Conservation (phyloP, 495 filamentous ascomycete genomes). For the Hypoxylon fuscum region DNA sequence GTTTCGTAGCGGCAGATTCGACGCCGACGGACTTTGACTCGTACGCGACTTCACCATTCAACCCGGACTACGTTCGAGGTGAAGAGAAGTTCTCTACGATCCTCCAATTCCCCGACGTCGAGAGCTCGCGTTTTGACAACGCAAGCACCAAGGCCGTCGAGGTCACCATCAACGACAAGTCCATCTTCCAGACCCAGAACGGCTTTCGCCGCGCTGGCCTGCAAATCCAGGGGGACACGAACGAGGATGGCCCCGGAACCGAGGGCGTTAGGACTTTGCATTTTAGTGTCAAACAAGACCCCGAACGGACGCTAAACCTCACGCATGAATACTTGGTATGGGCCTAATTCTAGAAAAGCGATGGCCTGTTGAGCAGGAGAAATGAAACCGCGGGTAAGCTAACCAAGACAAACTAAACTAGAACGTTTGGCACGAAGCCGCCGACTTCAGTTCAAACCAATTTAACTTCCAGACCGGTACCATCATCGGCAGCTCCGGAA, state of each 20-base stretch:
- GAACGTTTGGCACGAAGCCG: slow-evolving; percentile 65
- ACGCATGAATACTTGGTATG: slow-evolving; percentile 63
- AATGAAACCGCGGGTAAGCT: background rate
- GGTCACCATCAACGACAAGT: slow-evolving; percentile 60
- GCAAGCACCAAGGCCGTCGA: slow-evolving; percentile 52
- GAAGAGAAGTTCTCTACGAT: slow-evolving; percentile 57
- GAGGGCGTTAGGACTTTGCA: slow-evolving; percentile 63
- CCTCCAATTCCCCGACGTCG: slow-evolving; percentile 52
- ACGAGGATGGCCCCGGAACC: slow-evolving; percentile 56
- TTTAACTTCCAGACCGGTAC: slow-evolving; percentile 64
- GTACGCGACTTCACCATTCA: slow-evolving; percentile 52
- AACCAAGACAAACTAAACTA: slow-evolving; percentile 16
- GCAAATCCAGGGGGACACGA: slow-evolving; percentile 57
- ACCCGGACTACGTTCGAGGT: slow-evolving; percentile 59
- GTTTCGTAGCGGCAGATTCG: slow-evolving; percentile 46
- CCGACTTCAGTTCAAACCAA: slow-evolving; percentile 64
- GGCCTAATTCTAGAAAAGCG: background rate
- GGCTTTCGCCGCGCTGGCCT: slow-evolving; percentile 66
- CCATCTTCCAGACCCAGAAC: slow-evolving; percentile 63
- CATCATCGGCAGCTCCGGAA: slow-evolving; percentile 55
- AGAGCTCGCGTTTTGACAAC: slow-evolving; percentile 54
- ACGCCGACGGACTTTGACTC: slow-evolving; percentile 54
- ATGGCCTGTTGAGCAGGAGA: background rate
- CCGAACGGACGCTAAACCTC: slow-evolving; percentile 57
- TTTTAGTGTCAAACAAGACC: slow-evolving; percentile 62